Percentiles rank a stretch among this genome's conserved stretches.
Evolutionary conservation across 139 green algal species (phyloP).

Genomic region (Tetradesmus obliquus): DNA sequence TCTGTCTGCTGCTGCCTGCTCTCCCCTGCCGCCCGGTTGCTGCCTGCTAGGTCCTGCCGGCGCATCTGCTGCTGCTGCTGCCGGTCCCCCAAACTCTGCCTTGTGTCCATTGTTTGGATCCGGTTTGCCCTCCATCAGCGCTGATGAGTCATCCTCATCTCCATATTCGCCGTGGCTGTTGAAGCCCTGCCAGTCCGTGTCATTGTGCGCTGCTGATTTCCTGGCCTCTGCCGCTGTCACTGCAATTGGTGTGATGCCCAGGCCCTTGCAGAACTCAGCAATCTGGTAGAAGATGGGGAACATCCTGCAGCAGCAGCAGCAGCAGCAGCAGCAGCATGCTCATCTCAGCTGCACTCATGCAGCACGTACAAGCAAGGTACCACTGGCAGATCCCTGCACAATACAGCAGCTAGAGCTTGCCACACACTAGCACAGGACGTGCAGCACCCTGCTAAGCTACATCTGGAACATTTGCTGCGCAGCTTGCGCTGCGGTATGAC

Average conservation of each 20-base stretch:
- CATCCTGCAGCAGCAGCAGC: slow-evolving; percentile 9
- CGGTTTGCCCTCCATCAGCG: background rate
- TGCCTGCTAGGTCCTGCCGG: background rate
- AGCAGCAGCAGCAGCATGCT: background rate
- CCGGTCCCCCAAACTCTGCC: background rate
- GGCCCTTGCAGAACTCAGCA: background rate
- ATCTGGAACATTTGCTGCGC: background rate
- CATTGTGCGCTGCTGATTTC: background rate
- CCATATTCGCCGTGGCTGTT: background rate
- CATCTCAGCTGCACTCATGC: no score
- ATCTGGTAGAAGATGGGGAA: slow-evolving; percentile 7
- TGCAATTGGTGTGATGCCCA: background rate
- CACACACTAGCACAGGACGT: background rate
- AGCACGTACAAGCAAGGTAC: no score
- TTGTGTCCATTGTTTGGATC: slow-evolving; percentile 5
- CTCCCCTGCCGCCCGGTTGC: no score
- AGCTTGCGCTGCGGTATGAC: background rate
- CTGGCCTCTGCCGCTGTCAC: slow-evolving; percentile 3
- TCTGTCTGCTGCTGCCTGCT: no score
- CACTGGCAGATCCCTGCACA: background rate
- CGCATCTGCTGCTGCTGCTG: background rate
- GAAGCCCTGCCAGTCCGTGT: slow-evolving; percentile 19
- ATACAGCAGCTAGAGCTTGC: background rate
- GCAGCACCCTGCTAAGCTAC: no score
- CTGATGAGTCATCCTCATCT: background rate